These are phyloP conservation scores for Ophiostoma pallidulum DNA, from an alignment of 2,329 filamentous ascomycete genomes.

Conservation along the genomic window DNA sequence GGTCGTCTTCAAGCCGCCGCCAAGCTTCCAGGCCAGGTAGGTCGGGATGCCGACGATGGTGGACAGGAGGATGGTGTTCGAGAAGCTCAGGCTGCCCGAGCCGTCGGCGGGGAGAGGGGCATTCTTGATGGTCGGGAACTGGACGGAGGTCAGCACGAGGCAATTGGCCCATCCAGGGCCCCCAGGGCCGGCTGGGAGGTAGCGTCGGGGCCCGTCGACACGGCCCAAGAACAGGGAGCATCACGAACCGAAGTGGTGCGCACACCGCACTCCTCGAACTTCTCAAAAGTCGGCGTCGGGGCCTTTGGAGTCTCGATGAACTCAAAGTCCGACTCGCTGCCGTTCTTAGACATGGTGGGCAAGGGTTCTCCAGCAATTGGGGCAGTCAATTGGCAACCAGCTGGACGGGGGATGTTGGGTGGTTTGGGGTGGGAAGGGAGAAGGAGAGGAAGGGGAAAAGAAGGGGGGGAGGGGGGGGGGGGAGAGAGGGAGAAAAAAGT, in stretches of 20 bases:
- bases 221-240: too few relatives aligned
- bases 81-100: slow-evolving; percentile 76
- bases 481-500: slow-evolving; percentile 2
- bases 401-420: background rate
- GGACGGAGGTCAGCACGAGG: slow-evolving; percentile 10
- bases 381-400: slow-evolving; percentile 9
- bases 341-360: slow-evolving; percentile 40
- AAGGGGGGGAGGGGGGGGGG: background rate
- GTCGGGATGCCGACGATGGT: slow-evolving; percentile 62
- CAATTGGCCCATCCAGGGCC: too few relatives aligned
- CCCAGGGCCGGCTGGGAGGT: too few relatives aligned
- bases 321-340: slow-evolving; percentile 50
- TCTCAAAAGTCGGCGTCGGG: slow-evolving; percentile 38
- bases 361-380: slow-evolving; percentile 12
- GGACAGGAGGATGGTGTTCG: slow-evolving; percentile 65
- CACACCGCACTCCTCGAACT: slow-evolving; percentile 45
- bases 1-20: slow-evolving; percentile 78
- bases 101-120: slow-evolving; percentile 86
- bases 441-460: background rate
- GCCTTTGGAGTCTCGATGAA: slow-evolving; percentile 52
- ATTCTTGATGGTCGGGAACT: slow-evolving; percentile 91
- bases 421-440: background rate
- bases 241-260: slow-evolving; percentile 42
- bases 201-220: too few relatives aligned
- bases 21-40: slow-evolving; percentile 73